Percentiles rank a stretch among this genome's conserved stretches.
These are phyloP conservation scores for Phytopythium oedochilum DNA, from an alignment of 352 stramenopile species.

Conservation along the genomic window DNA sequence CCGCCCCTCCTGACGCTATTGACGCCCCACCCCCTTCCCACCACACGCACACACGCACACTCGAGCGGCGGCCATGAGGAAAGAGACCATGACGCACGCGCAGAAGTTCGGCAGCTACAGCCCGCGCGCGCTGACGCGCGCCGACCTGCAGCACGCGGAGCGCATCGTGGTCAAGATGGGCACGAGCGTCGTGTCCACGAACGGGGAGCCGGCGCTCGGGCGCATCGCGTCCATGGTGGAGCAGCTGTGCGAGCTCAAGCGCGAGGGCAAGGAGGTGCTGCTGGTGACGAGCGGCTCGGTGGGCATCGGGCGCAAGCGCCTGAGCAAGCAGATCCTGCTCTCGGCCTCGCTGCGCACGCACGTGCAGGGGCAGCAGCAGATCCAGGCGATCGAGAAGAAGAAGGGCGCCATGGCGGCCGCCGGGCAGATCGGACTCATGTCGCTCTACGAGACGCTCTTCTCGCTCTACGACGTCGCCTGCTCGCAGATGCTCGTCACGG, in stretches of 20 bases:
- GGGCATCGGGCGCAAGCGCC: constrained; percentile 90
- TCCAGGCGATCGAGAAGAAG: constrained; percentile 87
- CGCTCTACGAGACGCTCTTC: constrained; percentile 96
- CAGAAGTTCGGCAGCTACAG: constrained; percentile 29
- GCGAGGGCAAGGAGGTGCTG: constrained; percentile 86
- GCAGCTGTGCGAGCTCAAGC: constrained; percentile 92
- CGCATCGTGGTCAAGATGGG: constrained; percentile 96
- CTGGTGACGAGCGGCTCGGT: constrained; percentile 91
- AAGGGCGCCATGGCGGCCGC: constrained; percentile 87
- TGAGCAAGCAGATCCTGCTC: constrained; percentile 93
- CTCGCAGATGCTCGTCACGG: constrained; percentile 89
- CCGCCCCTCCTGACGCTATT: background rate
- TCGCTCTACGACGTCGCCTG: constrained; percentile 92
- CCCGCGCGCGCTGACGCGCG: constrained; percentile 50
- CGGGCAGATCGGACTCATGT: constrained; percentile 97
- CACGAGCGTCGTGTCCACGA: constrained; percentile 93
- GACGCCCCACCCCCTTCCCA: background rate
- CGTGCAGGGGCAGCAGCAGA: constrained; percentile 87
- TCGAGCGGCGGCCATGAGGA: constrained; percentile 23
- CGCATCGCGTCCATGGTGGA: constrained; percentile 90
- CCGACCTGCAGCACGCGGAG: constrained; percentile 70
- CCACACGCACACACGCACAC: background rate
- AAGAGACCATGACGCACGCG: constrained; percentile 50
- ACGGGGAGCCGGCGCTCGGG: constrained; percentile 89
- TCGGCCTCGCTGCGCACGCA: constrained; percentile 83